A percentile compares a stretch with the other conserved stretches of the same genome.
Evolutionary conservation across 345 rosid genomes (phyloP).

Genomic region (Eucalyptus curtisii): DNA sequence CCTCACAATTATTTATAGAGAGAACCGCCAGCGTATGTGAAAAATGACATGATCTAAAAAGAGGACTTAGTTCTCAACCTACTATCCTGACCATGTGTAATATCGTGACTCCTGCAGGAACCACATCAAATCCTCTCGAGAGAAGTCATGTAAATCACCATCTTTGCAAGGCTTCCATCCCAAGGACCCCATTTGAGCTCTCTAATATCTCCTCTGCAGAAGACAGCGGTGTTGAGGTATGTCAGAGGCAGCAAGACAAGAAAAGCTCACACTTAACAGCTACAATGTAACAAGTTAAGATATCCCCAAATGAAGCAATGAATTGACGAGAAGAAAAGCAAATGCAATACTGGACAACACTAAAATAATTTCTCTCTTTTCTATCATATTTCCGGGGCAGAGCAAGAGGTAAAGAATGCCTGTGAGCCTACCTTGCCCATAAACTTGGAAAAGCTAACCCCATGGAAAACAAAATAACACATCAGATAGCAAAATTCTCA

Average conservation of each 20-base stretch:
- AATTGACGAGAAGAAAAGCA: neutral
- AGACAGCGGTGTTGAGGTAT: neutral
- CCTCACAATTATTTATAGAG: neutral
- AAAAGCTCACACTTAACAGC: neutral
- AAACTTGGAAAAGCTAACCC: neutral
- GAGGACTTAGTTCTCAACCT: neutral
- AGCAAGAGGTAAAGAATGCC: neutral
- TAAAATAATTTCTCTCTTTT: neutral
- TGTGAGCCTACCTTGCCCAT: neutral
- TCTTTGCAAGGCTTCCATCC: neutral
- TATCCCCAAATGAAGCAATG: neutral
- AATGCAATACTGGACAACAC: neutral
- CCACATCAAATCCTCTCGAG: neutral
- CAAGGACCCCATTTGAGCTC: neutral
- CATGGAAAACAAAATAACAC: neutral
- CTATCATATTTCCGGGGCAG: neutral
- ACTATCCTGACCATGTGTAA: neutral
- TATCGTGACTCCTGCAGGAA: neutral
- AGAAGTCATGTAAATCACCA: neutral
- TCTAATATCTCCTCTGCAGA: constrained; percentile 29
- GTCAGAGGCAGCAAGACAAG: neutral
- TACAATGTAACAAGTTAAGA: neutral
- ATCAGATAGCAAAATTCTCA: neutral
- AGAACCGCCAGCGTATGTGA: neutral
- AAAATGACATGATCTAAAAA: neutral